Base-by-base conservation (phyloP, 2,329 filamentous ascomycete species). In the Colletotrichum sp. region DNA sequence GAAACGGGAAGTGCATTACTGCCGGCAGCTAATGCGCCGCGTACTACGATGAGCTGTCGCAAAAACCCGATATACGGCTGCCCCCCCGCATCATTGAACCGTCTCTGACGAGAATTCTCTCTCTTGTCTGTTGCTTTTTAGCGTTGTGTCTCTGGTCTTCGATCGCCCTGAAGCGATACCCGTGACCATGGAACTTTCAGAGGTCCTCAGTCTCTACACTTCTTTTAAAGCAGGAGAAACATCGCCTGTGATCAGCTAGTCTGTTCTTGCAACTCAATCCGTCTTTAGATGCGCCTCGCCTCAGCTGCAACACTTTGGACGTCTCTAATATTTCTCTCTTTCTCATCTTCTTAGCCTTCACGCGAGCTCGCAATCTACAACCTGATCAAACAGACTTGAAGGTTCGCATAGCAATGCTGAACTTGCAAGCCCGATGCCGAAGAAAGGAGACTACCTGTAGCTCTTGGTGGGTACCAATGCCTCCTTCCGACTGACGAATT, bases 281-380 rank as follows among this genome's bases (percentile, higher is more conserved):
- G 9, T 30, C 30, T 30, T 9, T 10, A 10, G 30, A 30, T 10
- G 30, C 30, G 9, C 3, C 9, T 30, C 8, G 30, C 30, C 30
- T 10, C 8, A 30, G 30, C 44, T 48, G n/a, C n/a, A 48, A 4
- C 6, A 0, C n/a, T 2, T 1, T 1, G 6, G n/a, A 7, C 0
- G 10, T 48, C n/a, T 13, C 44, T 22, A 8, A 0, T 22, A 0
- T 12, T 44, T 44, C 10, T 48, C 18, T 48, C 10, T 13, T 1
- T 22, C 44, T 1, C 44, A n/a, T 48, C 0, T 22, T 48, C n/a
- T 0, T 4, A 48, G 4, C n/a, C 44, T 48, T 48, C 44, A 48
- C n/a, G 6, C 39, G 0, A n/a, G 0, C 10, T 22, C 44, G n/a
- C 2, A 4, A 7, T 22, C 4, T 7, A 1, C 44, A 1, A 48